Conservation (phyloP, 2,329 filamentous ascomycete genomes). For the Phaeoacremonium minimum region DNA sequence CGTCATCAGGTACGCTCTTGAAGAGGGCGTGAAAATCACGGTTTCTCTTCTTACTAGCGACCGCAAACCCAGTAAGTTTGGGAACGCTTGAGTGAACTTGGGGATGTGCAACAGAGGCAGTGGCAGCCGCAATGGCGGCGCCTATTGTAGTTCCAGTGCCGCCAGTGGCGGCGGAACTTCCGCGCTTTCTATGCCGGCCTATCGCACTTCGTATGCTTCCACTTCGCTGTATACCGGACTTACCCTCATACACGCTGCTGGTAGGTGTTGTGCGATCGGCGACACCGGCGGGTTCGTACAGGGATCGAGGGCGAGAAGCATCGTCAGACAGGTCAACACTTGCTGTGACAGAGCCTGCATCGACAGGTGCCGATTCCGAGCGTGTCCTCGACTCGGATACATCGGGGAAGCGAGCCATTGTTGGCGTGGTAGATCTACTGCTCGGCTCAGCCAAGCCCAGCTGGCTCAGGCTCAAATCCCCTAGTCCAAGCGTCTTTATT, state of each 20-base stretch:
- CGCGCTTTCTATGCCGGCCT: conserved; percentile 65
- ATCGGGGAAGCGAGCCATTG: conserved; percentile 51
- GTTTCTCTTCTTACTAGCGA: conserved; percentile 94
- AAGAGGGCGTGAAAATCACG: conserved; percentile 91
- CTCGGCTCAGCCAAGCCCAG: conserved; percentile 70
- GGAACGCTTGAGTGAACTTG: conserved; percentile 54
- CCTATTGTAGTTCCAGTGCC: conserved; percentile 63
- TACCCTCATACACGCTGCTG: conserved; percentile 62
- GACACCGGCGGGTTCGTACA: conserved; percentile 41
- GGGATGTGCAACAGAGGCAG: conserved; percentile 64
- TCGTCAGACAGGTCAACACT: conserved; percentile 33
- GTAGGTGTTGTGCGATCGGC: conserved; percentile 64
- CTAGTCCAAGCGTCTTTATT: conserved; percentile 82
- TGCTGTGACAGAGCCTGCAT: conserved; percentile 23
- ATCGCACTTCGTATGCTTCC: conserved; percentile 64
- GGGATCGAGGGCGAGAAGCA: conserved; percentile 37
- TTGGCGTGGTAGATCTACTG: conserved; percentile 49
- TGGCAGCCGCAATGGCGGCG: conserved; percentile 67
- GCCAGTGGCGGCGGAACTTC: conserved; percentile 70
- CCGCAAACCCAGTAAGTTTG: conserved; percentile 89
- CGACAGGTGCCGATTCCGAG: conserved; percentile 57
- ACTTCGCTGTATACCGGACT: conserved; percentile 54
- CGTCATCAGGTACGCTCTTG: conserved; percentile 94
- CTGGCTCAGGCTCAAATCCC: conserved; percentile 84
- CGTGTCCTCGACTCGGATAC: conserved; percentile 39